Conservation (phyloP, 371 early-diverging fungal genomes). For the Mortierella sp. region DNA sequence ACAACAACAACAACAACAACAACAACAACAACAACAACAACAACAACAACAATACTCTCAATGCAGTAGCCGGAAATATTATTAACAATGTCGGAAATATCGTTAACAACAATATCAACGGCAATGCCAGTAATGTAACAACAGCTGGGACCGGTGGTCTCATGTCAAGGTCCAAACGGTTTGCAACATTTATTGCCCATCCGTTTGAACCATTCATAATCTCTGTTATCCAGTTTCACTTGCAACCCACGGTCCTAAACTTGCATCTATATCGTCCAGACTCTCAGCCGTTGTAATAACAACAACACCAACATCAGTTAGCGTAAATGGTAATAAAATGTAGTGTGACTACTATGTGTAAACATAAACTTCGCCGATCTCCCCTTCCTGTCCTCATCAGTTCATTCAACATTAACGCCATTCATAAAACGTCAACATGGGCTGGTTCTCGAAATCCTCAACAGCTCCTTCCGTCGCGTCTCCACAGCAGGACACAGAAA, state of each 20-base stretch:
- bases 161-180: constrained; percentile 54
- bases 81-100: background rate
- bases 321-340: background rate
- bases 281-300: constrained; percentile 28
- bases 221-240: constrained; percentile 42
- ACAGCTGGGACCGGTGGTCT: constrained; percentile 3
- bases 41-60: constrained; percentile 8
- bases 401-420: background rate
- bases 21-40: constrained; percentile 7
- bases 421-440: constrained; percentile 22
- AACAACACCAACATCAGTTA: background rate
- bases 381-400: background rate
- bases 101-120: constrained; percentile 8
- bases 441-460: constrained; percentile 51
- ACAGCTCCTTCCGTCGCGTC: constrained; percentile 6
- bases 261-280: constrained; percentile 32
- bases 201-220: constrained; percentile 72
- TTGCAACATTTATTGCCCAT: constrained; percentile 68
- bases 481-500: constrained; percentile 6
- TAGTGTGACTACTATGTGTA: background rate
- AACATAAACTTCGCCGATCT: background rate
- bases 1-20: background rate
- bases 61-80: constrained; percentile 15
- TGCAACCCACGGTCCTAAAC: constrained; percentile 40
- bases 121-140: constrained; percentile 9